These are phyloP conservation scores for Candida succiphila DNA, from an alignment of 805 yeast genomes.

Conservation along the genomic window DNA sequence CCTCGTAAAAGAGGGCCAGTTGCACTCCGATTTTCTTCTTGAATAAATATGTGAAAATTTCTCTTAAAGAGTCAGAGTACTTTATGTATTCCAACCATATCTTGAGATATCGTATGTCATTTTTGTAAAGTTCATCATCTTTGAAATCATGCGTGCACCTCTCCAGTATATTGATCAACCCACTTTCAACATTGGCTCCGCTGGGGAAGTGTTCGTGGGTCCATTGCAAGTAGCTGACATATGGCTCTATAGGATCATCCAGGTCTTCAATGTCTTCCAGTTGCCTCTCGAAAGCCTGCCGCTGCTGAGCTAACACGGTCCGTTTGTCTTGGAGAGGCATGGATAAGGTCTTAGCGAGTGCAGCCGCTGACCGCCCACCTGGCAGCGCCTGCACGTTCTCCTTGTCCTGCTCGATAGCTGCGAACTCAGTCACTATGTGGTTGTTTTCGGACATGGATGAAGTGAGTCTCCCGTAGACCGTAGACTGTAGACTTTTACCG, in stretches of 20 bases:
- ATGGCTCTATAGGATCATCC: slow-evolving; percentile 80
- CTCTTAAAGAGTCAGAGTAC: slow-evolving; percentile 59
- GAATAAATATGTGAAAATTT: slow-evolving; percentile 60
- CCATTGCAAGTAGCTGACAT: slow-evolving; percentile 72
- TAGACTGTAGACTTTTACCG: too few species aligned
- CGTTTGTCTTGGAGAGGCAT: slow-evolving; percentile 10
- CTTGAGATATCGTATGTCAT: slow-evolving; percentile 72
- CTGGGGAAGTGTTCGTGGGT: slow-evolving; percentile 51
- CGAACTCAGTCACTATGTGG: slow-evolving; percentile 10
- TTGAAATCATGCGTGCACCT: slow-evolving; percentile 61
- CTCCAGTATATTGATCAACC: slow-evolving; percentile 56
- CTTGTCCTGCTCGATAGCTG: slow-evolving; percentile 48
- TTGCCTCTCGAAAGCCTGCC: slow-evolving; percentile 38
- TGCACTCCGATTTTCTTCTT: slow-evolving; percentile 61
- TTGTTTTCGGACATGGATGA: background rate
- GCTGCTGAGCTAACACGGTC: slow-evolving; percentile 17
- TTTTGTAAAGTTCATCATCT: slow-evolving; percentile 56
- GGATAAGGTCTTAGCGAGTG: slow-evolving; percentile 36
- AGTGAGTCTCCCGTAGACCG: too few species aligned
- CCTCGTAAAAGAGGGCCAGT: slow-evolving; percentile 69
- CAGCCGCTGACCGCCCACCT: slow-evolving; percentile 60
- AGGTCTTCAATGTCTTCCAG: slow-evolving; percentile 35
- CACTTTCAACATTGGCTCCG: slow-evolving; percentile 52
- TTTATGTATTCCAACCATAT: slow-evolving; percentile 76
- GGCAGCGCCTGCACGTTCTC: slow-evolving; percentile 63